Evolutionary conservation across 805 yeast genomes (phyloP).

Genomic region (Cyberlindnera galapagoensis): DNA sequence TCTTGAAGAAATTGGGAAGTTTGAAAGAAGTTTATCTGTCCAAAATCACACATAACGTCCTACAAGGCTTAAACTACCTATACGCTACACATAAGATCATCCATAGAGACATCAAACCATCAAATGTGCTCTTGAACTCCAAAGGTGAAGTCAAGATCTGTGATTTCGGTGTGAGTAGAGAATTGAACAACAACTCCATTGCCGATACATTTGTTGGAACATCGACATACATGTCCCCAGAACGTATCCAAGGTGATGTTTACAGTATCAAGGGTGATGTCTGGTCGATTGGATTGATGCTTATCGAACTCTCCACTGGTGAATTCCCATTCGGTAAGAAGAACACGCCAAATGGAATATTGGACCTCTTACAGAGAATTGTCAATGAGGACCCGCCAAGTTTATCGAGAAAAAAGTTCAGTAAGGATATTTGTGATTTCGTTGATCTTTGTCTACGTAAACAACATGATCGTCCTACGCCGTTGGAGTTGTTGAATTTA

Average conservation of each 20-base stretch:
- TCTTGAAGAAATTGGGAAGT: constrained; percentile 54
- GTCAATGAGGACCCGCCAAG: constrained; percentile 91
- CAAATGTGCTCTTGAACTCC: constrained; percentile 83
- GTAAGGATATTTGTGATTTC: constrained; percentile 52
- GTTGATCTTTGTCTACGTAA: constrained; percentile 72
- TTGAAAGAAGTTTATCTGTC: constrained; percentile 64
- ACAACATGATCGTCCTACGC: constrained; percentile 60
- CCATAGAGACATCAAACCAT: constrained; percentile 94
- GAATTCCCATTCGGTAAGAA: constrained; percentile 67
- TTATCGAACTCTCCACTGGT: constrained; percentile 85
- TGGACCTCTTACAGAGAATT: constrained; percentile 85
- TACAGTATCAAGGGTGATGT: constrained; percentile 95
- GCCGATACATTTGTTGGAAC: constrained; percentile 99
- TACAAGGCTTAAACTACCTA: constrained; percentile 75
- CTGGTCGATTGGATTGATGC: constrained; percentile 92
- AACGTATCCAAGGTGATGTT: constrained; percentile 89
- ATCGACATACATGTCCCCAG: constrained; percentile 96
- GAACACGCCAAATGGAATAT: constrained; percentile 72
- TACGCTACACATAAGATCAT: constrained; percentile 82
- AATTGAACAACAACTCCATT: constrained; percentile 75
- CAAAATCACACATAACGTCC: constrained; percentile 67
- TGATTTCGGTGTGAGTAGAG: constrained; percentile 95
- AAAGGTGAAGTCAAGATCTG: constrained; percentile 86
- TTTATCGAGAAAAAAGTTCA: constrained; percentile 37
- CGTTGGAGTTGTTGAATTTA: constrained; percentile 54